Evolutionary conservation across 352 stramenopile genomes (phyloP), one percentile per base, ranked within the genome.

Genomic region (Phytophthora podocarpi): DNA sequence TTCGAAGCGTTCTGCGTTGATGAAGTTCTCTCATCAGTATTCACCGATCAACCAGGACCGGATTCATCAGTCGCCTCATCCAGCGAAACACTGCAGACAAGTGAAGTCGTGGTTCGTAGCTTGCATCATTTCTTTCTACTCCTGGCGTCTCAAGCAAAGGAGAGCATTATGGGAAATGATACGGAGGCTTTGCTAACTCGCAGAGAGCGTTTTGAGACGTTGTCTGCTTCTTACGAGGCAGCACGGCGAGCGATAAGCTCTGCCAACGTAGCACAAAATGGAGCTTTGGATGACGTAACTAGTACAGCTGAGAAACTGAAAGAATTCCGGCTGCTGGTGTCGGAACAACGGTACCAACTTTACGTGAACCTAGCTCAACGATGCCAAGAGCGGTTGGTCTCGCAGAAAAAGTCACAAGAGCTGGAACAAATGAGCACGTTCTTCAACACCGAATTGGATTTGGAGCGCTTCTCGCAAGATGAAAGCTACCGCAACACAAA

Each of bases 371-470:
- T 91, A n/a, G 82, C 80, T 15, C 53, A 69, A 11, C 59, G 68
- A 27, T 91, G 84, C 30, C 64, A 89, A 27, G 71, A 77, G 7
- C 53, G 67, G 4, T 42, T 90, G 18, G 28, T 70, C 3, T 85
- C 80, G 4, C 78, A 88, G n/a, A 63, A 87, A 31, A 75, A 80
- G 42, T 76, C 50, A 0, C 70, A 91, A 39, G 81, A 91, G 39
- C 45, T 91, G 35, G 80, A 90, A 28, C 69, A 79, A 28, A 78
- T 93, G 52, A 86, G 63, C 47, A 47, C 70, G 7, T 87, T 91
- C 13, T 80, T 93, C 39, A 80, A 85, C 51, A 70, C 72, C 0
- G 61, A 87, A 9, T 51, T 93, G 16, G 78, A 93, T 53, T 52
- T 86, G 13, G 69, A 83, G 24, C 70, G 64, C 5, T 93, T 93